phyloP scores from a whole-genome alignment of 441 rosid genomes.

The Erodium texanum region DNA sequence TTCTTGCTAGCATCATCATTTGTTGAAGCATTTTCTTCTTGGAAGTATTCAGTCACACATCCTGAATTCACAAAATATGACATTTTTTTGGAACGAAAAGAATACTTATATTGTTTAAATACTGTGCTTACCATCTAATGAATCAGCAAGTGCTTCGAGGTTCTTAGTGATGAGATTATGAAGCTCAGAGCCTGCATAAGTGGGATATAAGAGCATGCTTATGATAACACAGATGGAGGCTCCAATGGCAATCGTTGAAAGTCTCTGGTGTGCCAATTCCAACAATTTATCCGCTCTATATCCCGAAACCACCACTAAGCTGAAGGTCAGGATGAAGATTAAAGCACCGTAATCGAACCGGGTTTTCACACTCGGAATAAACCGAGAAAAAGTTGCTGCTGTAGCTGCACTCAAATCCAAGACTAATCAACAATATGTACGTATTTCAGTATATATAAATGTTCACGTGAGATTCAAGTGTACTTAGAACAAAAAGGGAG shows the following conservation, averaged over 20 bases:
- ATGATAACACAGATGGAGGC: conserved; percentile 41
- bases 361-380: conserved; percentile 50
- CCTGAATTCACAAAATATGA: conserved; percentile 25
- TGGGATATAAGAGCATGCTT: conserved; percentile 41
- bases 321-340: conserved; percentile 64
- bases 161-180: conserved; percentile 38
- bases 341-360: conserved; percentile 52
- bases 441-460: neutral
- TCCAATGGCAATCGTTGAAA: conserved; percentile 46
- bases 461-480: neutral
- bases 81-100: neutral
- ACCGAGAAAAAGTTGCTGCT: conserved; percentile 50
- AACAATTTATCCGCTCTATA: conserved; percentile 37
- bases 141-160: conserved; percentile 40
- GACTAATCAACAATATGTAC: no score
- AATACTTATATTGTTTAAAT: neutral
- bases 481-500: conserved; percentile 53
- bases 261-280: conserved; percentile 39
- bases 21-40: conserved; percentile 16
- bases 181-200: conserved; percentile 59
- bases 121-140: conserved; percentile 36
- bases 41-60: conserved; percentile 33
- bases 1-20: conserved; percentile 21
- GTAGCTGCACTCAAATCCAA: conserved; percentile 33
- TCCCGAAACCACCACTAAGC: conserved; percentile 47